Base-by-base conservation (phyloP, 1,139 yeast species). In the Geotrichum aggregatum region DNA sequence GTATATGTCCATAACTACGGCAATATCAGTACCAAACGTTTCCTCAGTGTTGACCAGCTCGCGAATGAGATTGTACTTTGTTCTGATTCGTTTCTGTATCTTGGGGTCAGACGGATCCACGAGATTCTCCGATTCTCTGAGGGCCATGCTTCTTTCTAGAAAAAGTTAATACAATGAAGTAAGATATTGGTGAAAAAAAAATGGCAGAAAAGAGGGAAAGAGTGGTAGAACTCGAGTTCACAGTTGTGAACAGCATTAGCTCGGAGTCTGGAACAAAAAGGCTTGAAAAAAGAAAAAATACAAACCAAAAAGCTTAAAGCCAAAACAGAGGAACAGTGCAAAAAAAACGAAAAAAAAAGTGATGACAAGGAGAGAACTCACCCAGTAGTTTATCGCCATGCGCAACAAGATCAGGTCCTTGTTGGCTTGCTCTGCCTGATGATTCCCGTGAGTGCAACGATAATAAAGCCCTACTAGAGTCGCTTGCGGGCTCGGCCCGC, bases 11-110 rank as follows among this genome's bases (percentile, higher is more conserved):
- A 64, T 61, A 7, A 67, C 60, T 0, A 70, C 69, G 1, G 61
- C 64, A 63, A 71, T 58, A 50, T 71, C 75, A 10, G 61, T 61
- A 8, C 69, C 64, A 56, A 69, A 71, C 11, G 61, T 60, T 35
- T 63, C 58, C 50, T 71, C 75, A 3, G 74, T 68, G 11, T 59
- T 59, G 48, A 68, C 63, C 3, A 71, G 59, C 56, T 71, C 75
- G 10, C 70, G 63, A 42, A 70, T 63, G n/a, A 67, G 58, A 31
- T 67, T 66, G 59, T 47, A 61, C 50, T 59, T 58, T 33, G 56
- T 57, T 38, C 58, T 51, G 30, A 63, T 52, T 22, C 60, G 56
- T 22, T 59, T 52, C 44, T 61, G 65, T 30, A 43, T 26, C n/a
- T 44, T 46, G 21, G 36, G 44, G 14, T 47, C 51, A 6, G 24